Conservation (phyloP, 495 filamentous ascomycete genomes). For the Entonaema liquescens region DNA sequence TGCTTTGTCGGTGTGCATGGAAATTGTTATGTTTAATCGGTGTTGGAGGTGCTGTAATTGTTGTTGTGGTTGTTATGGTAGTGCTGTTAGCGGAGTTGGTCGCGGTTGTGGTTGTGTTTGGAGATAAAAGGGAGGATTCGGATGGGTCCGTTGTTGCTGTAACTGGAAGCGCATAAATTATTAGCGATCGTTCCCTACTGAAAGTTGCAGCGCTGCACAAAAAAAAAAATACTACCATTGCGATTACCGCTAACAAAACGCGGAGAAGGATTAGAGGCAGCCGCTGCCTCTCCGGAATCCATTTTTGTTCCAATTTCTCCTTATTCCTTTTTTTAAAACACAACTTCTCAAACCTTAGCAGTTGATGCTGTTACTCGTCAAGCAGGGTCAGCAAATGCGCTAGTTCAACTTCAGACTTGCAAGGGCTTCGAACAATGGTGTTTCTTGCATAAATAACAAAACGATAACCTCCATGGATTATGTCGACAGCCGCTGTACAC, state of each 20-base stretch:
- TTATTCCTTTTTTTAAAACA: neutral
- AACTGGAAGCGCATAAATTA: constrained; percentile 36
- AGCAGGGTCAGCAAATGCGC: neutral
- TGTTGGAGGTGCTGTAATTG: constrained; percentile 19
- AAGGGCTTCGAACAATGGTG: constrained; percentile 24
- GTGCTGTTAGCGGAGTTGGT: neutral
- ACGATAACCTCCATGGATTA: constrained; percentile 28
- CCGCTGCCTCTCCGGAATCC: constrained; percentile 27
- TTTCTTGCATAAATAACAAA: constrained; percentile 30
- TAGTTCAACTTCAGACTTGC: constrained; percentile 28
- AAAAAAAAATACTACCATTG: constrained; percentile 20
- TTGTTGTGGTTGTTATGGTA: constrained; percentile 11
- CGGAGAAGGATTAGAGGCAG: constrained; percentile 19
- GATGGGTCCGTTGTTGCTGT: constrained; percentile 33
- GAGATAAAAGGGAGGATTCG: constrained; percentile 36
- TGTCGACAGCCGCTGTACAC: constrained; percentile 10
- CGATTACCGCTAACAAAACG: constrained; percentile 13
- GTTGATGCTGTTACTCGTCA: neutral
- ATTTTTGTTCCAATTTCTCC: constrained; percentile 26
- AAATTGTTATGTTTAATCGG: constrained; percentile 44
- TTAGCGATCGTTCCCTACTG: constrained; percentile 26
- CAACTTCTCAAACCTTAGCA: constrained; percentile 6
- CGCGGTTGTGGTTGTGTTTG: constrained; percentile 25
- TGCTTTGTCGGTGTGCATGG: constrained; percentile 58
- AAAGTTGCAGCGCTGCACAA: constrained; percentile 10